These are phyloP conservation scores for Aechmea fasciata DNA, from an alignment of 176 grass and related monocot genomes.

Conservation along the genomic window DNA sequence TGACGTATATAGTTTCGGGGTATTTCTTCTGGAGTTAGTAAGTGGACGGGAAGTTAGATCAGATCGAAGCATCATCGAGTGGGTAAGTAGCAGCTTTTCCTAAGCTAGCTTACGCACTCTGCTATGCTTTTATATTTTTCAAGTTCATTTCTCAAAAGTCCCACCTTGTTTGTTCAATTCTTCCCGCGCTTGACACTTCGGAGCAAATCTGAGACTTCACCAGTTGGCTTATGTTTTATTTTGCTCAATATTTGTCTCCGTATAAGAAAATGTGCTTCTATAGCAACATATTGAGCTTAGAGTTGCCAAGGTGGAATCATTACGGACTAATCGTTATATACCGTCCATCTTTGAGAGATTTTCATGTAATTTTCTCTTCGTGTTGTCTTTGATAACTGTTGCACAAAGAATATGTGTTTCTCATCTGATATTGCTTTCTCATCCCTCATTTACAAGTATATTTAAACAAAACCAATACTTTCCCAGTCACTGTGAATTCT, in stretches of 20 bases:
- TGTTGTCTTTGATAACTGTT: too few relatives aligned
- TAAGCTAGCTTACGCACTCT: not conserved
- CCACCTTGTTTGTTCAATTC: not conserved
- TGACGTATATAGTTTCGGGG: conserved; percentile 89
- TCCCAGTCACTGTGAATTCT: not conserved
- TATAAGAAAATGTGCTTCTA: not conserved
- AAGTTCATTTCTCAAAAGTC: not conserved
- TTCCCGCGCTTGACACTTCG: too few relatives aligned
- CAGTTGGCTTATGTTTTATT: too few relatives aligned
- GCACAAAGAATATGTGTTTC: too few relatives aligned
- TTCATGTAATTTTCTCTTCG: too few relatives aligned
- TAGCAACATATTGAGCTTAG: not conserved
- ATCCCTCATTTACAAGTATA: not conserved
- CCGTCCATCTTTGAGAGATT: not conserved
- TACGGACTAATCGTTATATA: not conserved
- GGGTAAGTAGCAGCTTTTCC: conserved; percentile 34
- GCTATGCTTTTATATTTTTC: not conserved
- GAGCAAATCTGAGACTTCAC: too few relatives aligned
- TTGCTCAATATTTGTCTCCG: not conserved
- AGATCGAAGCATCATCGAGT: conserved; percentile 60
- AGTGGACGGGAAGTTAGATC: conserved; percentile 42
- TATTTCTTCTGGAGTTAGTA: conserved; percentile 83
- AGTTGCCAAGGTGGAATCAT: not conserved
- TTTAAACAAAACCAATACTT: not conserved
- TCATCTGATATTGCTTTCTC: too few relatives aligned